Percentiles rank a stretch among this genome's conserved stretches.
Conservation (phyloP, 129 eudicot genomes). For the Flaveria linearis region DNA sequence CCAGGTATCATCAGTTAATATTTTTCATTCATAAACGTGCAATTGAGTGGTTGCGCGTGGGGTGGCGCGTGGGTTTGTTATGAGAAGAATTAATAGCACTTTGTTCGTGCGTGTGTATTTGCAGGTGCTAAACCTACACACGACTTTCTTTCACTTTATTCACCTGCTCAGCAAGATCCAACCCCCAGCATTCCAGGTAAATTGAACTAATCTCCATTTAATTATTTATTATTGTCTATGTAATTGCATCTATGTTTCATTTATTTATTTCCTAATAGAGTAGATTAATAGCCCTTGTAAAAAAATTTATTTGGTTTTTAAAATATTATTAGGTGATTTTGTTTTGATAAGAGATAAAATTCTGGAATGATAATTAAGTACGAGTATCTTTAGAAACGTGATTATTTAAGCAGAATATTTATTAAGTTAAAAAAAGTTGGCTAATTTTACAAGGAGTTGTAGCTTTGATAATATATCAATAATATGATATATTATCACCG, state of each 20-base stretch:
- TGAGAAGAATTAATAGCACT: background rate
- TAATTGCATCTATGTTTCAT: constrained; percentile 14
- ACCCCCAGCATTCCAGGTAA: constrained; percentile 38
- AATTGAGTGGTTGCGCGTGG: constrained; percentile 19
- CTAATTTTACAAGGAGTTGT: background rate
- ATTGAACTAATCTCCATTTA: background rate
- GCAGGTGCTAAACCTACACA: constrained; percentile 80
- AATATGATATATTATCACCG: background rate
- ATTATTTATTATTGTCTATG: constrained; percentile 40
- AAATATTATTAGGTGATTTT: background rate
- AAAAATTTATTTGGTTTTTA: background rate
- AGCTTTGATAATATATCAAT: background rate
- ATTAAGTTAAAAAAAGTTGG: background rate
- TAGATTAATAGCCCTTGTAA: background rate
- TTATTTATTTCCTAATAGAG: background rate
- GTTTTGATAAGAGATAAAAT: no score
- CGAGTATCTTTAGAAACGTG: no score
- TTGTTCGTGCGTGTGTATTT: constrained; percentile 20
- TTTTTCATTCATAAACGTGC: constrained; percentile 6
- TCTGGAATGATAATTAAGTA: no score
- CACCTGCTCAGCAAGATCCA: constrained; percentile 81
- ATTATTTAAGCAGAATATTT: no score
- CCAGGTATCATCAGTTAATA: constrained; percentile 48
- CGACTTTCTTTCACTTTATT: constrained; percentile 84
- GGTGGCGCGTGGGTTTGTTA: constrained; percentile 15